Base-by-base conservation (phyloP, 805 yeast species). In the Hanseniaspora mollemarum region DNA sequence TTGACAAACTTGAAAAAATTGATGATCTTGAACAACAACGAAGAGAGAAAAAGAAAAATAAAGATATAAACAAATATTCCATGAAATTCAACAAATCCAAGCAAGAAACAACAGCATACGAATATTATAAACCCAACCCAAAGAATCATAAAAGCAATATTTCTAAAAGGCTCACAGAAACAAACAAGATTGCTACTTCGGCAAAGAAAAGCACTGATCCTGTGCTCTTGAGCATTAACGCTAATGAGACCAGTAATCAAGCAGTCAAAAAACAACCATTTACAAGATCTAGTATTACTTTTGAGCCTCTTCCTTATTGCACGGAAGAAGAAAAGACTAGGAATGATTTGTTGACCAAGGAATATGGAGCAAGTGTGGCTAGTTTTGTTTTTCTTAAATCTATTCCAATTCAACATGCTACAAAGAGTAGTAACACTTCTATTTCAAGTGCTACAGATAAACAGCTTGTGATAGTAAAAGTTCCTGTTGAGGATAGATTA, bases 401-500 rank as follows among this genome's bases (percentile, higher is more conserved):
- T 21, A 5, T 25, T 10, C 31, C 28, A 25, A 7, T 25, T 39
- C 10, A 22, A 9, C 18, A n/a, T n/a, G n/a, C n/a, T n/a, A n/a
- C n/a, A n/a, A n/a, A n/a, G n/a, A n/a, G n/a, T n/a, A n/a, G n/a
- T n/a, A n/a, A n/a, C n/a, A n/a, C n/a, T n/a, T n/a, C n/a, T n/a
- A n/a, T n/a, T n/a, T n/a, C n/a, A 16, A 8, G 13, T 6, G 21
- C 8, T 10, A 28, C 36, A 21, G 25, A 41, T 45, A 56, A 60
- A 78, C 49, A 68, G 67, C 46, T n/a, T 10, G 45, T 49, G 13
- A 28, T 42, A 3, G 24, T 49, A 3, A 39, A 31, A 25, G 70
- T 83, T 6, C 94, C 95, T 0, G 67, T 72, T 8, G 87, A 80
- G 46, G 64, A 70, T 12, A 68, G 72, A 37, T 68, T 87, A n/a